Percentiles rank a stretch among this genome's conserved stretches.
Conservation (phyloP, 2,329 filamentous ascomycete genomes). For the Apiospora sp. region DNA sequence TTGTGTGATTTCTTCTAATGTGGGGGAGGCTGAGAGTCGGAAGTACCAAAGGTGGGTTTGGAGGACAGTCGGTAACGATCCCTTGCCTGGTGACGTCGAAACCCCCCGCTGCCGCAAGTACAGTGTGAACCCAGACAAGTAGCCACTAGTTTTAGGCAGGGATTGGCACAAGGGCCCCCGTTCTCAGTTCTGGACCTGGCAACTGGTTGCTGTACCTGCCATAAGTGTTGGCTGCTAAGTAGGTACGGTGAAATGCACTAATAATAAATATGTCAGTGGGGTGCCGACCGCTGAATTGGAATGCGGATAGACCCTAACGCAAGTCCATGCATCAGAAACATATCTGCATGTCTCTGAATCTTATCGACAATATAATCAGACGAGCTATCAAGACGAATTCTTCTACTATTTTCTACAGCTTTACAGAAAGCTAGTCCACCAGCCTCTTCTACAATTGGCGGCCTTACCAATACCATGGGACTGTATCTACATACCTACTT, state of each 20-base stretch:
- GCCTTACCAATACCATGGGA: neutral
- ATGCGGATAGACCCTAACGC: neutral
- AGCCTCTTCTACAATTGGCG: neutral
- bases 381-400: neutral
- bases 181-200: neutral
- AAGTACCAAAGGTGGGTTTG: neutral
- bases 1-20: conserved; percentile 4
- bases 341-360: neutral
- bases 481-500: neutral
- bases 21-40: neutral
- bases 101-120: neutral
- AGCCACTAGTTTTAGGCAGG: neutral
- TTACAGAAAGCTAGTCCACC: neutral
- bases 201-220: neutral
- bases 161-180: neutral
- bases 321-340: neutral
- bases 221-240: neutral
- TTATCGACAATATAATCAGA: neutral
- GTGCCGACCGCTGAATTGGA: neutral
- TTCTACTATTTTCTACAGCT: neutral
- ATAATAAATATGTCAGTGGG: neutral
- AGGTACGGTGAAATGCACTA: conserved; percentile 8
- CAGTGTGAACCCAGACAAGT: neutral
- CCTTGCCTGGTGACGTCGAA: neutral
- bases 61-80: conserved; percentile 8